Evolutionary conservation across 805 yeast species (phyloP).

Genomic region (Helenozyma rhizophorensis): DNA sequence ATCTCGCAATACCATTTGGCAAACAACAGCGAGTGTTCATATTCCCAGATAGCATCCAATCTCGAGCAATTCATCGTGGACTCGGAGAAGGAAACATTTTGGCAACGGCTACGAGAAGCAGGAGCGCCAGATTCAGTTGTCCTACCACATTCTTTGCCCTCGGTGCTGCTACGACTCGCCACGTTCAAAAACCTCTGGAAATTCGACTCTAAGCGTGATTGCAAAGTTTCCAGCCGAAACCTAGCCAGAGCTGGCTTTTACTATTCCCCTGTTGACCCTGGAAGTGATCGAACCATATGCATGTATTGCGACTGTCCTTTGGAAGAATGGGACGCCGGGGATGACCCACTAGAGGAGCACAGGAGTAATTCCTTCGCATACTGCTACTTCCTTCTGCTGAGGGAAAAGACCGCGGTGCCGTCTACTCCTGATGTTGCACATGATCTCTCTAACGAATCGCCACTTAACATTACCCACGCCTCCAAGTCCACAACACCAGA

Average conservation of each 20-base stretch:
- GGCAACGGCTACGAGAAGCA: slow-evolving; percentile 6
- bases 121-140: slow-evolving; percentile 5
- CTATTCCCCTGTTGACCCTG: slow-evolving; percentile 26
- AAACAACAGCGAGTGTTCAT: slow-evolving; percentile 16
- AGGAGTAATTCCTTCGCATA: slow-evolving; percentile 16
- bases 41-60: slow-evolving; percentile 8
- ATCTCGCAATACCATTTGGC: slow-evolving; percentile 17
- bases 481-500: too few relatives aligned
- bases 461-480: too few relatives aligned
- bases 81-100: slow-evolving; percentile 9
- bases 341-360: slow-evolving; percentile 63
- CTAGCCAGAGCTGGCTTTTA: slow-evolving; percentile 46
- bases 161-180: slow-evolving; percentile 12
- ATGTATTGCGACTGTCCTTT: slow-evolving; percentile 27
- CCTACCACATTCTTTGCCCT: slow-evolving; percentile 11
- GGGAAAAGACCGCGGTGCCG: not conserved
- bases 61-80: slow-evolving; percentile 6
- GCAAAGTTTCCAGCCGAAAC: slow-evolving; percentile 9
- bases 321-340: slow-evolving; percentile 55
- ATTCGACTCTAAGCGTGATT: slow-evolving; percentile 5
- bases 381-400: slow-evolving; percentile 24
- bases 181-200: slow-evolving; percentile 15
- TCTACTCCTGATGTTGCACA: slow-evolving; percentile 1
- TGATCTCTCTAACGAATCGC: not conserved
- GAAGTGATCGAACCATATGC: slow-evolving; percentile 32